Evolutionary conservation across 1,284 basidiomycete species (phyloP).

Genomic region (Mycena sp.): DNA sequence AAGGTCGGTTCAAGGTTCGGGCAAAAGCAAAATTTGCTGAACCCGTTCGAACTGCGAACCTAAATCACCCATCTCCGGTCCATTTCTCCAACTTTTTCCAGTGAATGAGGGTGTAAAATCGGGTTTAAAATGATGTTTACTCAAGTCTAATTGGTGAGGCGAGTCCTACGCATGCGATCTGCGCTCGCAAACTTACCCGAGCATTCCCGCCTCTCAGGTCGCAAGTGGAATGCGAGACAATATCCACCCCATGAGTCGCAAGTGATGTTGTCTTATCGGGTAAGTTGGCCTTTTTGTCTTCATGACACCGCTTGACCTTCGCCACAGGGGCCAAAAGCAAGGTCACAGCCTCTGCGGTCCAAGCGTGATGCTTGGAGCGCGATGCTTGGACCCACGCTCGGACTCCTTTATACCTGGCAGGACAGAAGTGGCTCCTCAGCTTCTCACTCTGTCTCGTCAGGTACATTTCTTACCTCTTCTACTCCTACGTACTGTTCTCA

Average conservation of each 20-base stretch:
- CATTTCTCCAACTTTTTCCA: too few relatives aligned
- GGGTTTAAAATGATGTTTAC: constrained; percentile 15
- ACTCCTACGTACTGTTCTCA: not conserved
- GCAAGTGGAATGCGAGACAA: constrained; percentile 8
- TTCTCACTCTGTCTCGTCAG: constrained; percentile 3
- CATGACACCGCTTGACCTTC: constrained; percentile 1
- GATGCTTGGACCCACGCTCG: not conserved
- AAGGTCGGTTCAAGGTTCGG: too few relatives aligned
- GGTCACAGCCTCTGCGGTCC: not conserved
- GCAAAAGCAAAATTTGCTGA: too few relatives aligned
- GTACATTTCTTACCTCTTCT: not conserved
- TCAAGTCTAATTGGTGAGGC: constrained; percentile 17
- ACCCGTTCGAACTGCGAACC: too few relatives aligned
- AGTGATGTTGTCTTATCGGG: constrained; percentile 5
- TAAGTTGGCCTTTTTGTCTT: constrained; percentile 1
- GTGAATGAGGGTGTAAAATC: too few relatives aligned
- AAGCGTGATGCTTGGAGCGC: not conserved
- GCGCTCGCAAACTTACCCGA: constrained; percentile 1
- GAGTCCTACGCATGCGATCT: not conserved
- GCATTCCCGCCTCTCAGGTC: not conserved
- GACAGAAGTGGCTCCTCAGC: not conserved
- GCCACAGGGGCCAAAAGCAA: constrained; percentile 6
- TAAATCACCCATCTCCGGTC: too few relatives aligned
- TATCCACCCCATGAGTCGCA: constrained; percentile 3
- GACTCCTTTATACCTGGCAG: not conserved